phyloP scores from a whole-genome alignment of 768 basidiomycete species.

The Mycena rebaudengoi region DNA sequence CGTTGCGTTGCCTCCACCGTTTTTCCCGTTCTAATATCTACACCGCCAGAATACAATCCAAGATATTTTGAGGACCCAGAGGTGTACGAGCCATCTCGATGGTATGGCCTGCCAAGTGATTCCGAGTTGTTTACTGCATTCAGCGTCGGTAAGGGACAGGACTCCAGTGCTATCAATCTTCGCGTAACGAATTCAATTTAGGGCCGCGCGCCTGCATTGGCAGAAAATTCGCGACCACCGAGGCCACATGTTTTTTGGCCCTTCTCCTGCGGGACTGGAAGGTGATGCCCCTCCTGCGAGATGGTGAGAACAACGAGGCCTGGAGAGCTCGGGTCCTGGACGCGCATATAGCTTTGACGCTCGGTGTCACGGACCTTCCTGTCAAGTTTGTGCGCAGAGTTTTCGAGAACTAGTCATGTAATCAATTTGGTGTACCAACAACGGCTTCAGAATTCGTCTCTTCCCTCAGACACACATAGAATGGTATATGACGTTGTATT shows the following conservation, averaged over 20 bases:
- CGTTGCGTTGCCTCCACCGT: slow-evolving; percentile 30
- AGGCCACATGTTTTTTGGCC: slow-evolving; percentile 53
- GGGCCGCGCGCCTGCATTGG: slow-evolving; percentile 55
- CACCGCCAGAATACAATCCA: slow-evolving; percentile 53
- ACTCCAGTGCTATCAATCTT: not conserved
- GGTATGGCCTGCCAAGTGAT: too few species aligned
- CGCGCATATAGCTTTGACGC: not conserved
- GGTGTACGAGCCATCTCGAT: too few species aligned
- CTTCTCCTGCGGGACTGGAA: slow-evolving; percentile 53
- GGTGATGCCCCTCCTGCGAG: slow-evolving; percentile 37
- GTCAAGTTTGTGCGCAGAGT: not conserved
- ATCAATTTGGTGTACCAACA: too few species aligned
- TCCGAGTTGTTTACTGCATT: too few species aligned
- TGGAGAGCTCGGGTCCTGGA: not conserved
- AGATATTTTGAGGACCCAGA: slow-evolving; percentile 57
- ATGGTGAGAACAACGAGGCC: slow-evolving; percentile 33
- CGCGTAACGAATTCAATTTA: too few species aligned
- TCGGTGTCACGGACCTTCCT: not conserved
- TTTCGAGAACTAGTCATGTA: not conserved
- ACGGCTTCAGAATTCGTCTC: too few species aligned
- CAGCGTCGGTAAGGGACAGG: slow-evolving; percentile 44
- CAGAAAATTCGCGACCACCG: slow-evolving; percentile 51
- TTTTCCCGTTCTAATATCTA: not conserved
- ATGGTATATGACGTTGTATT: too few species aligned
- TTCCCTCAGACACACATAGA: too few species aligned